Conservation (phyloP, 1,284 basidiomycete genomes). For the Ceratobasidium sp. region DNA sequence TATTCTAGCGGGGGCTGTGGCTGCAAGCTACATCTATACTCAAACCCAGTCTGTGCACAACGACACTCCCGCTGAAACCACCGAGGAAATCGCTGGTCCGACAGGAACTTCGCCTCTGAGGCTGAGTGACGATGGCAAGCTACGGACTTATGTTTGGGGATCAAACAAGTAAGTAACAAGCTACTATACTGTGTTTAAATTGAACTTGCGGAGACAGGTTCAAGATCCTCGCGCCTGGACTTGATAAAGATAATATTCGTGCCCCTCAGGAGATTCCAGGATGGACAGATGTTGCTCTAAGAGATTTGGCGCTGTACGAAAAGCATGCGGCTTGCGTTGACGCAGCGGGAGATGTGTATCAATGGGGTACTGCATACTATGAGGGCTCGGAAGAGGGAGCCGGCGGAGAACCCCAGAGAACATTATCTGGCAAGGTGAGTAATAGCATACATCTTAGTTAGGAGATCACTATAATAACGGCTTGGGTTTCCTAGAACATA, state of each 20-base stretch:
- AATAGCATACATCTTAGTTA: slow-evolving; percentile 10
- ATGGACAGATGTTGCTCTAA: slow-evolving; percentile 67
- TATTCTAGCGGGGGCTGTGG: slow-evolving; percentile 2
- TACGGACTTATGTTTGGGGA: slow-evolving; percentile 65
- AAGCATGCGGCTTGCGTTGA: slow-evolving; percentile 86
- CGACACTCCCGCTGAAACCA: not conserved
- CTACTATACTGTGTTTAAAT: not conserved
- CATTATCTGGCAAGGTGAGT: slow-evolving; percentile 78
- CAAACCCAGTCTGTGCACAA: not conserved
- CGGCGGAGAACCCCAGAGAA: slow-evolving; percentile 58
- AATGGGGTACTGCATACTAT: slow-evolving; percentile 82
- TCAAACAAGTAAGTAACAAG: slow-evolving; percentile 62
- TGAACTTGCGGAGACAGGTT: not conserved
- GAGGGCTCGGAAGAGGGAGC: slow-evolving; percentile 52
- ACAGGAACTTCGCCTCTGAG: slow-evolving; percentile 23
- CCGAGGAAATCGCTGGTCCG: not conserved
- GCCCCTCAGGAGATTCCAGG: slow-evolving; percentile 18
- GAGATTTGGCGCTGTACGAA: slow-evolving; percentile 79
- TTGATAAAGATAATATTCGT: slow-evolving; percentile 17
- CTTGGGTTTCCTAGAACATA: slow-evolving; percentile 67
- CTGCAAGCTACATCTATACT: slow-evolving; percentile 8
- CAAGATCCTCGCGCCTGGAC: slow-evolving; percentile 21
- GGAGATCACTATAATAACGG: not conserved
- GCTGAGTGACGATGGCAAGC: slow-evolving; percentile 46
- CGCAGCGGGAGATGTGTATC: slow-evolving; percentile 86